These are phyloP conservation scores for Magnaporthiopsis poae DNA, from an alignment of 2,329 filamentous ascomycete species.

Conservation along the genomic window DNA sequence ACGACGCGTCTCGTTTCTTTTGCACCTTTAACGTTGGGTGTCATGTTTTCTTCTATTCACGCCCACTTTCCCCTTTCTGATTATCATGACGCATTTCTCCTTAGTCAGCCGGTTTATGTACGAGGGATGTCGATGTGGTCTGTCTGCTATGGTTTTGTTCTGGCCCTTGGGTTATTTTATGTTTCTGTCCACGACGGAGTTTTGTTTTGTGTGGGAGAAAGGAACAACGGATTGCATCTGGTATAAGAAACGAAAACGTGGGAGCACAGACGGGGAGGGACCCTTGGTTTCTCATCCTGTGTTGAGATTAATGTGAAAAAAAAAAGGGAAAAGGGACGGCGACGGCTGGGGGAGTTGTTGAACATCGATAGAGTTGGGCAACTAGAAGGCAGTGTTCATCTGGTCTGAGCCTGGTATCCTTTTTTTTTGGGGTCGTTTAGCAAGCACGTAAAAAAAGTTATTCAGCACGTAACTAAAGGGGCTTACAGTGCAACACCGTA, in stretches of 20 bases:
- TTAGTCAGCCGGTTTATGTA: background rate
- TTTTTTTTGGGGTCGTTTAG: too few species aligned
- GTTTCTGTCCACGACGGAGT: background rate
- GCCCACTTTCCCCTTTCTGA: background rate
- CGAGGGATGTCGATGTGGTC: background rate
- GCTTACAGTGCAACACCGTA: too few species aligned
- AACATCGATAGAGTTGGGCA: background rate
- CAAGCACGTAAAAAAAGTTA: too few species aligned
- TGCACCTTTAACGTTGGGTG: background rate
- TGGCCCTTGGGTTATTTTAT: background rate
- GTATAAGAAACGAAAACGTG: background rate
- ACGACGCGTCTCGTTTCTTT: background rate
- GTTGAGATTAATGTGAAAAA: background rate
- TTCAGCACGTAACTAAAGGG: too few species aligned
- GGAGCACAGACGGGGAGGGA: background rate
- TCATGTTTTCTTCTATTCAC: background rate
- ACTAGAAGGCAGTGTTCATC: background rate
- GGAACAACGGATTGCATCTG: background rate
- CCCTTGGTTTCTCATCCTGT: background rate
- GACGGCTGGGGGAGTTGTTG: background rate
- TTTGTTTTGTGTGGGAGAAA: background rate
- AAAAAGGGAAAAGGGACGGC: background rate
- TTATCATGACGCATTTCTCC: background rate
- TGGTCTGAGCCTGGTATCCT: background rate
- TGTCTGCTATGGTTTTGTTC: background rate